Conservation (phyloP, 2,329 filamentous ascomycete genomes). For the Phoma sp. region DNA sequence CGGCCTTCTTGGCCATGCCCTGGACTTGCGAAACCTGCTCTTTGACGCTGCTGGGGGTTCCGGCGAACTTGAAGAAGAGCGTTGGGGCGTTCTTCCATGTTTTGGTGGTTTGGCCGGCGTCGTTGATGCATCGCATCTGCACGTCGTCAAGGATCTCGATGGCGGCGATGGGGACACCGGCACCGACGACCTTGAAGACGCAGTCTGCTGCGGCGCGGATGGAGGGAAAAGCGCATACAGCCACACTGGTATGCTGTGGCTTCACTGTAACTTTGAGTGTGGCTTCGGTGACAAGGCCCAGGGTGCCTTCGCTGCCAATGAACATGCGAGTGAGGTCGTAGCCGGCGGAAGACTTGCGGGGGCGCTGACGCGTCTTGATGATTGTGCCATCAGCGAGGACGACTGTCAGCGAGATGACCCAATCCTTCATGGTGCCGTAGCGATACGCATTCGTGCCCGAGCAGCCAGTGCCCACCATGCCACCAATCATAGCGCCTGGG, state of each 20-base stretch:
- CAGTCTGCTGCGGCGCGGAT: conserved; percentile 78
- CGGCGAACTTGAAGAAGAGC: conserved; percentile 77
- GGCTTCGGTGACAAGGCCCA: conserved; percentile 90
- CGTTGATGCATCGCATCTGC: conserved; percentile 79
- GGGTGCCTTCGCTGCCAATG: conserved; percentile 88
- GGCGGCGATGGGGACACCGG: conserved; percentile 85
- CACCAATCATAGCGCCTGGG: conserved; percentile 89
- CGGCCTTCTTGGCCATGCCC: conserved; percentile 63
- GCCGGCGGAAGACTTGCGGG: conserved; percentile 86
- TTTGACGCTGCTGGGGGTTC: conserved; percentile 71
- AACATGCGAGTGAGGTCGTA: conserved; percentile 91
- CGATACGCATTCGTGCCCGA: conserved; percentile 87
- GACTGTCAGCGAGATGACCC: conserved; percentile 85
- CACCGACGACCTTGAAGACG: conserved; percentile 78
- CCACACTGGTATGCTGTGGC: conserved; percentile 80
- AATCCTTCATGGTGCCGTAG: conserved; percentile 94
- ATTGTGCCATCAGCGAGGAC: conserved; percentile 89
- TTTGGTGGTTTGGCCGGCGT: conserved; percentile 66
- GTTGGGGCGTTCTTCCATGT: conserved; percentile 73
- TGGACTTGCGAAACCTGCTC: conserved; percentile 76
- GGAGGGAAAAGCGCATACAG: conserved; percentile 69
- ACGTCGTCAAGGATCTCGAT: conserved; percentile 92
- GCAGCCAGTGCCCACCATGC: conserved; percentile 81
- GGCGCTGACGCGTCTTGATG: conserved; percentile 86
- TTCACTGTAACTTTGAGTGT: conserved; percentile 84